Conservation (phyloP, 306 rosid species). For the barrel medic (Medicago truncatula) region MtrunA17r5.0-ANR NC_053044.1:56428001-56428500, state of each 20-base stretch:
- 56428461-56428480: conserved; percentile 96
- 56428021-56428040: conserved; percentile 91
- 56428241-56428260: conserved; percentile 28
- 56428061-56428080: conserved; percentile 76
- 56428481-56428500: conserved; percentile 96
- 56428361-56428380: conserved; percentile 78
- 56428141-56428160: conserved; percentile 21
- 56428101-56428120: background rate
- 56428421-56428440: conserved; percentile 92
- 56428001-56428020: conserved; percentile 83
- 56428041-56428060: conserved; percentile 92
- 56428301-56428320: conserved; percentile 23
- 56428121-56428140: background rate
- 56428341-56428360: conserved; percentile 87
- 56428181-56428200: conserved; percentile 28
- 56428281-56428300: background rate
- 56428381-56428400: conserved; percentile 93
- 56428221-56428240: conserved; percentile 17
- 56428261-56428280: conserved; percentile 20
- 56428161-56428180: conserved; percentile 23
- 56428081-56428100: conserved; percentile 26
- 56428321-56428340: conserved; percentile 10
- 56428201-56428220: conserved; percentile 26
- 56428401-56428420: conserved; percentile 63
- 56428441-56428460: conserved; percentile 99